phyloP scores from a whole-genome alignment of 768 basidiomycete genomes.

The Boletus bicolor region DNA sequence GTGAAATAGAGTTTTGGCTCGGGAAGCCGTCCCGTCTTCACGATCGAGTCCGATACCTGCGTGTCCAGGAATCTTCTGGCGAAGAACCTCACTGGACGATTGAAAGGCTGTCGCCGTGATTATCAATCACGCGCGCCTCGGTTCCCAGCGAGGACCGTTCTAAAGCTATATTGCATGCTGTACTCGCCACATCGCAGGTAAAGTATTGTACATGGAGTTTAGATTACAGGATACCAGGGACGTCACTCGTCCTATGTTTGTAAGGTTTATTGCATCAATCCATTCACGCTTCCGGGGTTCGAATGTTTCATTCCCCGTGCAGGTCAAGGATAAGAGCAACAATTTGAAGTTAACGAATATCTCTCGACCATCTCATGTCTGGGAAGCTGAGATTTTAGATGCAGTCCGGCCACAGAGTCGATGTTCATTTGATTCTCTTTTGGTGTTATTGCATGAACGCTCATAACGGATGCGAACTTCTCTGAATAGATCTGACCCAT shows the following conservation, averaged over 20 bases:
- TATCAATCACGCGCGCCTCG: not conserved
- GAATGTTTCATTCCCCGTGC: not conserved
- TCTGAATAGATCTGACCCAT: not conserved
- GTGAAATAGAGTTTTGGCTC: constrained; percentile 97
- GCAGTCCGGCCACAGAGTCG: not conserved
- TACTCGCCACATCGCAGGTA: not conserved
- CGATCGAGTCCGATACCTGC: constrained; percentile 79
- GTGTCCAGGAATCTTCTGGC: constrained; percentile 44
- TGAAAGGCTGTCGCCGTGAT: constrained; percentile 71
- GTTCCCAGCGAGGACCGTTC: not conserved
- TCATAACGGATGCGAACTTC: not conserved
- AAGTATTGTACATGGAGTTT: not conserved
- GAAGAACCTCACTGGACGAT: constrained; percentile 68
- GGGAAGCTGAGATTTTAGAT: not conserved
- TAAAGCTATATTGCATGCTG: not conserved
- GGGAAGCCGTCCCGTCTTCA: constrained; percentile 94
- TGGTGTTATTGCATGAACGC: not conserved
- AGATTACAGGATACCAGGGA: constrained; percentile 14
- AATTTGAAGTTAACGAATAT: not conserved
- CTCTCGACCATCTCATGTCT: not conserved
- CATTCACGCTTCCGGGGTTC: not conserved
- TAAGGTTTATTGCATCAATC: not conserved
- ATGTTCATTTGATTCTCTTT: not conserved
- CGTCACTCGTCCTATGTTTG: not conserved
- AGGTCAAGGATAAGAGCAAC: constrained; percentile 1